A percentile compares a stretch with the other conserved stretches of the same genome.
phyloP scores from a whole-genome alignment of 306 rosid species.

The Lupinus albus region DNA sequence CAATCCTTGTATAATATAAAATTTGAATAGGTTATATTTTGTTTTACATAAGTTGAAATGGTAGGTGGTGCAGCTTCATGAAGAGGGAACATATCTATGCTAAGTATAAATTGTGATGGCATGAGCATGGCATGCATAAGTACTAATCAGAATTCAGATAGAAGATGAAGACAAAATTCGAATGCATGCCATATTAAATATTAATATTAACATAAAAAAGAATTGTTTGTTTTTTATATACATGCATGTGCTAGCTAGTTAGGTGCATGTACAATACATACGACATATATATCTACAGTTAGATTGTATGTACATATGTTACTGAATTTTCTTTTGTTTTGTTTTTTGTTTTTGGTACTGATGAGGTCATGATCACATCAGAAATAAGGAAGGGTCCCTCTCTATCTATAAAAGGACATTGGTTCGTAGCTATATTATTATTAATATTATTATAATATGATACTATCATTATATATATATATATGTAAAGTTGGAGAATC shows the following conservation, averaged over 20 bases:
- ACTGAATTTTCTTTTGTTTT: conserved; percentile 5
- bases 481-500: too few species aligned
- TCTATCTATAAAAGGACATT: conserved; percentile 12
- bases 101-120: conserved; percentile 76
- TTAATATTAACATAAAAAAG: not conserved
- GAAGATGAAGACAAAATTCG: conserved; percentile 44
- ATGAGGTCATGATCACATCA: conserved; percentile 41
- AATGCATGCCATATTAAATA: conserved; percentile 60
- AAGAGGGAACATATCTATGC: conserved; percentile 48
- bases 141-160: conserved; percentile 40
- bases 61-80: not conserved
- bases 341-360: conserved; percentile 27
- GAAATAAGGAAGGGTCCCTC: conserved; percentile 33
- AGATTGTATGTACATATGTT: not conserved
- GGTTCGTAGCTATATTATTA: not conserved
- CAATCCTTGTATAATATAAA: too few species aligned
- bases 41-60: too few species aligned
- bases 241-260: not conserved
- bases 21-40: too few species aligned
- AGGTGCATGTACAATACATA: not conserved
- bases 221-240: not conserved
- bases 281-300: not conserved
- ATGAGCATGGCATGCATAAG: conserved; percentile 73
- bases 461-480: too few species aligned
- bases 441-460: not conserved